These are phyloP conservation scores for Suillus placidus DNA, from an alignment of 768 basidiomycete genomes.

Conservation along the genomic window DNA sequence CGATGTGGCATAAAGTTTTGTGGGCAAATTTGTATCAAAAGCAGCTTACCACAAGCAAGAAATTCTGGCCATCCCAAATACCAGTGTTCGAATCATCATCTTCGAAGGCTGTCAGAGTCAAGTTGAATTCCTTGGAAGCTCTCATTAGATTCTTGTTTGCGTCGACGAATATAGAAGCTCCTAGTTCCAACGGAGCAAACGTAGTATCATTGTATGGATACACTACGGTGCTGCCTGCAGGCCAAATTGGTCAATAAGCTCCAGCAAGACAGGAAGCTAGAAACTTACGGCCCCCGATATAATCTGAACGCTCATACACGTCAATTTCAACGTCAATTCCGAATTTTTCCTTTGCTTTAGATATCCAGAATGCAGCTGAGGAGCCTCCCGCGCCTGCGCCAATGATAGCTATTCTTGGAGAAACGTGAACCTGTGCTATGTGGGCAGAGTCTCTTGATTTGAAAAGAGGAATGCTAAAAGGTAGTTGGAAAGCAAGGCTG, in stretches of 20 bases:
- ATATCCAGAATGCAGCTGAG: conserved; percentile 84
- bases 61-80: conserved; percentile 82
- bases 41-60: conserved; percentile 61
- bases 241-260: conserved; percentile 10
- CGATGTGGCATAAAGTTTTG: conserved; percentile 6
- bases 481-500: conserved; percentile 43
- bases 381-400: conserved; percentile 90
- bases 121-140: conserved; percentile 79
- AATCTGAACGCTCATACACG: conserved; percentile 75
- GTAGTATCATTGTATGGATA: conserved; percentile 66
- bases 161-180: conserved; percentile 84
- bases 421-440: conserved; percentile 21
- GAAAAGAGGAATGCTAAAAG: conserved; percentile 63
- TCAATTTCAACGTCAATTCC: conserved; percentile 77
- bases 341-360: conserved; percentile 72
- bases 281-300: conserved; percentile 84
- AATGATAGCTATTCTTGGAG: conserved; percentile 77
- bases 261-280: not conserved
- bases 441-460: conserved; percentile 34
- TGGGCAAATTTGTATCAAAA: conserved; percentile 6
- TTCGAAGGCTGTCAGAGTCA: conserved; percentile 56
- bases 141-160: conserved; percentile 73
- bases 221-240: conserved; percentile 73
- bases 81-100: conserved; percentile 53
- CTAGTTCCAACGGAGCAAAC: conserved; percentile 74